phyloP scores from a whole-genome alignment of 1,139 yeast genomes.

The Hyphopichia burtonii region DNA sequence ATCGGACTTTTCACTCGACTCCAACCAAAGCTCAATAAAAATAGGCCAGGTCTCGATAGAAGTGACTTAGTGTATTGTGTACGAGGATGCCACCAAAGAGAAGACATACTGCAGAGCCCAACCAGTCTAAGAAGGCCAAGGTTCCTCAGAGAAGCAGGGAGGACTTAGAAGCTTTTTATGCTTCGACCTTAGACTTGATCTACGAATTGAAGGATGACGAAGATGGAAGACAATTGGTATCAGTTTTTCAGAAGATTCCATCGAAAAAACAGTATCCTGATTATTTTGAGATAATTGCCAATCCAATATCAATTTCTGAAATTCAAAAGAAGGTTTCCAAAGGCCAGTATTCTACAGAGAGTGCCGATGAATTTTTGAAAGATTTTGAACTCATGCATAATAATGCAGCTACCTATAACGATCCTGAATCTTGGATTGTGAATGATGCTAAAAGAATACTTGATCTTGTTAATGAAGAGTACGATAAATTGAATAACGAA shows the following conservation, averaged over 20 bases:
- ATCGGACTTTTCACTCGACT: too few relatives aligned
- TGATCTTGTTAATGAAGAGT: slow-evolving; percentile 43
- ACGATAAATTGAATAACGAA: slow-evolving; percentile 10
- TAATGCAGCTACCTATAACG: slow-evolving; percentile 64
- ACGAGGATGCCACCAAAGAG: slow-evolving; percentile 34
- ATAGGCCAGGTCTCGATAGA: too few relatives aligned
- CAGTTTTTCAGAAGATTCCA: slow-evolving; percentile 68
- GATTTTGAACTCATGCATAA: slow-evolving; percentile 58
- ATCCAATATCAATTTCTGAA: slow-evolving; percentile 71
- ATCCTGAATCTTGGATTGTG: slow-evolving; percentile 61
- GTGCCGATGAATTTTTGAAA: slow-evolving; percentile 42
- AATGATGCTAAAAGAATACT: slow-evolving; percentile 47
- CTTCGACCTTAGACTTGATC: slow-evolving; percentile 24
- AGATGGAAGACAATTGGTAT: slow-evolving; percentile 36
- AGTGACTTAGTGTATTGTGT: too few relatives aligned
- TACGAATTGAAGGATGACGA: slow-evolving; percentile 29
- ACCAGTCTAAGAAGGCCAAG: slow-evolving; percentile 14
- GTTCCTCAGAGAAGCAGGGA: slow-evolving; percentile 15
- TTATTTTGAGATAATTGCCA: slow-evolving; percentile 63
- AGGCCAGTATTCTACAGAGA: slow-evolving; percentile 27
- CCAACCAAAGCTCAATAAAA: too few relatives aligned
- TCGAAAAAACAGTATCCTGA: slow-evolving; percentile 77
- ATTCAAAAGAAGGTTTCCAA: slow-evolving; percentile 48
- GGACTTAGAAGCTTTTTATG: slow-evolving; percentile 26
- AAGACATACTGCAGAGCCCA: slow-evolving; percentile 15